Conservation (phyloP, 2,329 filamentous ascomycete genomes). For the Fusarium sterilihyphosum region DNA sequence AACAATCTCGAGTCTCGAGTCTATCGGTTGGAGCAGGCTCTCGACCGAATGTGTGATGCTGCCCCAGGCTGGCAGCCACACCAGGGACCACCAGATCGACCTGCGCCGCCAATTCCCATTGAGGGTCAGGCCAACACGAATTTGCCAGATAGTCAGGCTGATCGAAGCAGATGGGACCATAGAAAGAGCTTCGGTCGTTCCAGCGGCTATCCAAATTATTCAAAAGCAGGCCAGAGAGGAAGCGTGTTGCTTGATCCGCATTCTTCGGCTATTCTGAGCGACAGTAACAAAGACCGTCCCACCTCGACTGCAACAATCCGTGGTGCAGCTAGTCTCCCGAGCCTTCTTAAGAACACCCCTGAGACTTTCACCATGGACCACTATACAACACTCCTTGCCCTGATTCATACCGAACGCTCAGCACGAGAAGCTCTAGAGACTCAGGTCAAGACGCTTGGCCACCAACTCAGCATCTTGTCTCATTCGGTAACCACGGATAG, state of each 20-base stretch:
- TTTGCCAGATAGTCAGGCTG: not conserved
- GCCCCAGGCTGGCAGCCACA: slow-evolving; percentile 53
- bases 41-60: slow-evolving; percentile 60
- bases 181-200: slow-evolving; percentile 28
- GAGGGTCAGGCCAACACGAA: slow-evolving; percentile 21
- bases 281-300: slow-evolving; percentile 46
- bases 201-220: slow-evolving; percentile 48
- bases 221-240: slow-evolving; percentile 50
- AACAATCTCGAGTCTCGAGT: slow-evolving; percentile 62
- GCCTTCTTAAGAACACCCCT: slow-evolving; percentile 47
- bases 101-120: slow-evolving; percentile 40
- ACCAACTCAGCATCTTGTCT: slow-evolving; percentile 59
- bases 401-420: slow-evolving; percentile 66
- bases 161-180: not conserved
- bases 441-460: slow-evolving; percentile 63
- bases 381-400: slow-evolving; percentile 59
- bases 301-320: slow-evolving; percentile 60
- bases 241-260: slow-evolving; percentile 53
- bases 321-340: slow-evolving; percentile 57
- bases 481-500: slow-evolving; percentile 45
- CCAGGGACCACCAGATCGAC: slow-evolving; percentile 39
- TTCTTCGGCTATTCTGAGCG: not conserved
- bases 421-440: slow-evolving; percentile 65
- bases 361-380: slow-evolving; percentile 55
- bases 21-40: slow-evolving; percentile 62